phyloP scores from a whole-genome alignment of 2,329 filamentous ascomycete species.

The Arthrobotrys conoides region DNA sequence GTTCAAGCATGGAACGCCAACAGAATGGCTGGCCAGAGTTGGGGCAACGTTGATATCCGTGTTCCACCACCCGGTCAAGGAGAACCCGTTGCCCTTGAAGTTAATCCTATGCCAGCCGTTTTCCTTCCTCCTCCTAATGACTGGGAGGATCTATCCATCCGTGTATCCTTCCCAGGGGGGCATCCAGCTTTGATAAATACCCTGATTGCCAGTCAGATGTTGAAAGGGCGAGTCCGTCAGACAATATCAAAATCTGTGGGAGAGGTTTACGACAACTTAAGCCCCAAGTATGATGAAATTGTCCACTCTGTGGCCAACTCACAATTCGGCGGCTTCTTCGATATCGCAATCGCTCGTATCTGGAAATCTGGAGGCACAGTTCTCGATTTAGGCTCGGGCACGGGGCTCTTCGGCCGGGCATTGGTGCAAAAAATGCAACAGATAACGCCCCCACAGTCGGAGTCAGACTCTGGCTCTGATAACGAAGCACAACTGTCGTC shows the following conservation, averaged over 20 bases:
- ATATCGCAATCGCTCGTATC: slow-evolving; percentile 1
- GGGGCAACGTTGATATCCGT: slow-evolving; percentile 54
- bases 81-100: slow-evolving; percentile 51
- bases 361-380: slow-evolving; percentile 48
- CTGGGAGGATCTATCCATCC: slow-evolving; percentile 60
- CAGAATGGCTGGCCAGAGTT: slow-evolving; percentile 8
- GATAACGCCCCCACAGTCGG: slow-evolving; percentile 24
- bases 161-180: slow-evolving; percentile 61
- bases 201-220: slow-evolving; percentile 62
- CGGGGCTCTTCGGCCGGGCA: slow-evolving; percentile 60
- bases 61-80: background rate
- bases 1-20: slow-evolving; percentile 60
- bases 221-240: slow-evolving; percentile 30
- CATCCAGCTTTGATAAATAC: slow-evolving; percentile 62
- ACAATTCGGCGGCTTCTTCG: slow-evolving; percentile 6
- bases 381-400: slow-evolving; percentile 63
- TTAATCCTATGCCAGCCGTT: slow-evolving; percentile 63
- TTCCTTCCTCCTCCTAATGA: slow-evolving; percentile 58
- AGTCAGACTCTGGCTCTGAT: slow-evolving; percentile 13
- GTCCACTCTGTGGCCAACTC: background rate
- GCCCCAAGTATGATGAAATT: background rate
- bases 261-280: background rate
- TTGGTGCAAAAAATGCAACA: slow-evolving; percentile 43
- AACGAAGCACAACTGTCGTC: background rate
- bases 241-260: background rate